These are phyloP conservation scores for Colletotrichum orbiculare DNA, from an alignment of 2,329 filamentous ascomycete species.

Conservation along the genomic window DNA sequence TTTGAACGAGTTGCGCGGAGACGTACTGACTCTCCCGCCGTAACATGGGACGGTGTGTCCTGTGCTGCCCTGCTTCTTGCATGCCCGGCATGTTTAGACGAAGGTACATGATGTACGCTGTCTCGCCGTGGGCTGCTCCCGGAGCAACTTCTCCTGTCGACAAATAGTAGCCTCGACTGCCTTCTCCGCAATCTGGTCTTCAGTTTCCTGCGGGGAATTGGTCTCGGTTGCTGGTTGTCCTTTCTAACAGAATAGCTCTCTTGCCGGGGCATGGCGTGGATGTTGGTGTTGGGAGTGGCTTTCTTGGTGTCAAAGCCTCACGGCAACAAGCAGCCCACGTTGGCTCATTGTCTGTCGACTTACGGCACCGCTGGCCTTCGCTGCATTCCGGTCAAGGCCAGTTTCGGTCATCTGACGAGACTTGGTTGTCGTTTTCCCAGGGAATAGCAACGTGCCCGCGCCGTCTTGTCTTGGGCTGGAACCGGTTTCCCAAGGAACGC, in stretches of 20 bases:
- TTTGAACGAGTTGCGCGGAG: no score
- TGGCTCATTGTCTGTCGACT: conserved; percentile 16
- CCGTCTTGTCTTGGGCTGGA: neutral
- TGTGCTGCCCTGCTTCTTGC: conserved; percentile 4
- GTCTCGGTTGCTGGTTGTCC: conserved; percentile 9
- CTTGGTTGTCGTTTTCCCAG: neutral
- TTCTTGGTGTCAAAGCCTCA: conserved; percentile 3
- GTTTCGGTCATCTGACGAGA: conserved; percentile 2
- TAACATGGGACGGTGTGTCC: conserved; percentile 5
- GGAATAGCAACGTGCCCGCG: conserved; percentile 4
- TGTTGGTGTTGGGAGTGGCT: neutral
- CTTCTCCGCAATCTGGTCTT: conserved; percentile 26
- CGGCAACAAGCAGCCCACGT: conserved; percentile 10
- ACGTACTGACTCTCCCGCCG: neutral
- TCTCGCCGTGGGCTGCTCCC: conserved; percentile 12
- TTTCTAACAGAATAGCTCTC: neutral
- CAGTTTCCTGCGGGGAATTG: conserved; percentile 12
- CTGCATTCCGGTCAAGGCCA: conserved; percentile 4
- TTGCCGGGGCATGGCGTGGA: neutral
- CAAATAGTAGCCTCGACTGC: conserved; percentile 5
- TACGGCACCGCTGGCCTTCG: neutral
- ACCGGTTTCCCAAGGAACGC: neutral
- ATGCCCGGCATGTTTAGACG: neutral
- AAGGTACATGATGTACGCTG: neutral
- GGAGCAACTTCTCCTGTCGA: conserved; percentile 29